These are phyloP conservation scores for Prunus padus DNA, from an alignment of 306 rosid species.

Conservation along the genomic window DNA sequence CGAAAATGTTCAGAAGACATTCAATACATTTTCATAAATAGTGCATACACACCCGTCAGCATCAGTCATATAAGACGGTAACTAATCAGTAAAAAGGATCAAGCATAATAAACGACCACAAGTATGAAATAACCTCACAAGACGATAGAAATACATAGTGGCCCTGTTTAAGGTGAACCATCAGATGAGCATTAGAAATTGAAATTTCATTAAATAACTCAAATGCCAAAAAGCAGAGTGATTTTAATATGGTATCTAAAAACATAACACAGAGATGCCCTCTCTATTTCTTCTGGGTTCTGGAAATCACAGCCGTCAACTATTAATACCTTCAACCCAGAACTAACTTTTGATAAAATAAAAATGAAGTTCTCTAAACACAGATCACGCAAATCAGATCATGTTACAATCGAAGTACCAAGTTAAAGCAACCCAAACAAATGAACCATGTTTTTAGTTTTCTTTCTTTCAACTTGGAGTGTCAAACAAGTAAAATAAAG, in stretches of 20 bases:
- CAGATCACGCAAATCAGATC: constrained; percentile 12
- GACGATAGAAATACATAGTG: not conserved
- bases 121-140: not conserved
- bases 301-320: not conserved
- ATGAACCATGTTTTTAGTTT: not conserved
- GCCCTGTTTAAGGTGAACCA: not conserved
- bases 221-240: not conserved
- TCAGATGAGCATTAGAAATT: not conserved
- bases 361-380: not conserved
- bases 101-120: not conserved
- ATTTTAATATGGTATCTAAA: not conserved
- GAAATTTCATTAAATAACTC: not conserved
- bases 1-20: constrained; percentile 13
- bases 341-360: not conserved
- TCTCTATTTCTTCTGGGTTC: not conserved
- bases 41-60: constrained; percentile 14
- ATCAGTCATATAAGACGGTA: not conserved
- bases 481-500: constrained; percentile 1
- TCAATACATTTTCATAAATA: constrained; percentile 13
- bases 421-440: not conserved
- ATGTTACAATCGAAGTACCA: not conserved
- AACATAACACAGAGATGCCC: not conserved
- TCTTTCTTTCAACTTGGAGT: not conserved
- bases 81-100: not conserved
- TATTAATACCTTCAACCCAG: not conserved